Conservation (phyloP, 2,329 filamentous ascomycete species). For the Fusarium drepaniforme region DNA sequence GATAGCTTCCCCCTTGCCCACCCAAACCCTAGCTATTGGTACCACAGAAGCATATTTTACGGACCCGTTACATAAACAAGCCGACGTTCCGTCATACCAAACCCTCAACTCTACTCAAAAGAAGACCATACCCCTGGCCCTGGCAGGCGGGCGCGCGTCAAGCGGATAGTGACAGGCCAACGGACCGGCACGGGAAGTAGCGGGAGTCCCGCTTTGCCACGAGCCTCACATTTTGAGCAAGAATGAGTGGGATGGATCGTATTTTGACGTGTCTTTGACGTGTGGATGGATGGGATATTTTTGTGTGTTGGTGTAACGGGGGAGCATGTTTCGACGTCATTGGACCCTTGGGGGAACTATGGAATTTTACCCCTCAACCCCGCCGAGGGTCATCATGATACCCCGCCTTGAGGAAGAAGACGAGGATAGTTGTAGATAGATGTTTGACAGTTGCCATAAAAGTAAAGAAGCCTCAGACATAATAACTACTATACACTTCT, state of each 20-base stretch:
- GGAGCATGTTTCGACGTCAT: conserved; percentile 22
- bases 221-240: conserved; percentile 23
- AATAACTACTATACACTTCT: not conserved
- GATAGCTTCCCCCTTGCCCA: not conserved
- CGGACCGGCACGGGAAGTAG: not conserved
- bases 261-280: not conserved
- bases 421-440: not conserved
- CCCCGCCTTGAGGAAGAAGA: not conserved
- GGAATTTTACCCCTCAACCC: conserved; percentile 27
- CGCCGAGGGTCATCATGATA: conserved; percentile 15
- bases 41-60: not conserved
- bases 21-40: not conserved
- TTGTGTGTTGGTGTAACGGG: conserved; percentile 22
- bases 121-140: not conserved
- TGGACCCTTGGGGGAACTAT: conserved; percentile 8
- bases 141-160: not conserved
- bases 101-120: not conserved
- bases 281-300: not conserved
- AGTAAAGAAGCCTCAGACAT: not conserved
- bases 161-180: not conserved
- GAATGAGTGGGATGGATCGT: conserved; percentile 33
- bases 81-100: not conserved
- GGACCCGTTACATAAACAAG: not conserved
- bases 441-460: not conserved
- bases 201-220: not conserved